Conservation (phyloP, 495 filamentous ascomycete species). For the Clavariopsis aquatica region DNA sequence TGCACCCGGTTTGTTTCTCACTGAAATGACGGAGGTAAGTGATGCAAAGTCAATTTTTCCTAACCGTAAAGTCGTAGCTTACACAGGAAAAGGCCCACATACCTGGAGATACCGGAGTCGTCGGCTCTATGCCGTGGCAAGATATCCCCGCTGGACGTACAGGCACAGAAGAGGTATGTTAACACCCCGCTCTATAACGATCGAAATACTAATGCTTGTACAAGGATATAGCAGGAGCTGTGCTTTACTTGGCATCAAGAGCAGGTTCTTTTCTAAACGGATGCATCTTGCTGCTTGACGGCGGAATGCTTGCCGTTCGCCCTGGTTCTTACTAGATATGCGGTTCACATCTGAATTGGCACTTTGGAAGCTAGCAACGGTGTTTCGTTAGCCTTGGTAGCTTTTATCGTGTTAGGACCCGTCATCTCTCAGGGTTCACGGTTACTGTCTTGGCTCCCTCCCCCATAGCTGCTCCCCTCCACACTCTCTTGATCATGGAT, state of each 20-base stretch:
- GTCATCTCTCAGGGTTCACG: too few relatives aligned
- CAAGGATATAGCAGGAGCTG: conserved; percentile 43
- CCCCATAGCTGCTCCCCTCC: too few relatives aligned
- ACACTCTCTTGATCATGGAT: too few relatives aligned
- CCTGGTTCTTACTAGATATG: conserved; percentile 37
- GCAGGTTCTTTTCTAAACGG: conserved; percentile 45
- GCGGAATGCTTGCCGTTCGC: conserved; percentile 38
- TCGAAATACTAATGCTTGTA: conserved; percentile 11
- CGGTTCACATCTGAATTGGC: neutral
- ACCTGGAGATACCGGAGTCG: neutral
- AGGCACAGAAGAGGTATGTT: conserved; percentile 3
- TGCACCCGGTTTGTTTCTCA: conserved; percentile 53
- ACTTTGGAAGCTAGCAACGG: neutral
- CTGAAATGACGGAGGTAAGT: conserved; percentile 9
- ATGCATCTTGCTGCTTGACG: conserved; percentile 42
- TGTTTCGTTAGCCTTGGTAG: neutral
- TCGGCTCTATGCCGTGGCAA: conserved; percentile 5
- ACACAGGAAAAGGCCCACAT: neutral
- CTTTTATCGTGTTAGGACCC: too few relatives aligned
- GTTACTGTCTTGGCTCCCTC: too few relatives aligned
- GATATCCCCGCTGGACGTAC: neutral
- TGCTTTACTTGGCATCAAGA: conserved; percentile 42
- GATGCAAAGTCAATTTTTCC: neutral
- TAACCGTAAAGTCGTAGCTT: neutral
- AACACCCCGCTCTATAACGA: neutral